These are phyloP conservation scores for Didymella keratinophila DNA, from an alignment of 2,329 filamentous ascomycete genomes.

Conservation along the genomic window DNA sequence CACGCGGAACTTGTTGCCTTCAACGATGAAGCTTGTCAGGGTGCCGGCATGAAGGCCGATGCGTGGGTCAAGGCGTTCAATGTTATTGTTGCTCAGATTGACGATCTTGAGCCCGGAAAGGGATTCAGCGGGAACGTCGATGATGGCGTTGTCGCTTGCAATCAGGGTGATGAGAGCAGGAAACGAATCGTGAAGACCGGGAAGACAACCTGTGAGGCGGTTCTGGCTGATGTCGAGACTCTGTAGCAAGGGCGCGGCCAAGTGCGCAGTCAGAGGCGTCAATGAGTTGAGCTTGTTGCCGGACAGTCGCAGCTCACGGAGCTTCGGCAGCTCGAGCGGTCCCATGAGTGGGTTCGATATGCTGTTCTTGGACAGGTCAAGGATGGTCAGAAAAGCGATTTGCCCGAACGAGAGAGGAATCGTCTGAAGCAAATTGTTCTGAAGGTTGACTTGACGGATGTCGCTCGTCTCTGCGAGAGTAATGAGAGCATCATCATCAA, in stretches of 20 bases:
- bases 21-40: conserved; percentile 75
- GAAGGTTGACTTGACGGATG: conserved; percentile 69
- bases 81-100: conserved; percentile 85
- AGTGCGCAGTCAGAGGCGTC: conserved; percentile 67
- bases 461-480: conserved; percentile 57
- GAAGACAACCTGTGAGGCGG: conserved; percentile 73
- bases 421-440: conserved; percentile 76
- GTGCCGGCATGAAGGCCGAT: conserved; percentile 77
- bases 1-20: conserved; percentile 86
- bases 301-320: conserved; percentile 79
- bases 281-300: conserved; percentile 75
- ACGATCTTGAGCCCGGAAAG: conserved; percentile 78
- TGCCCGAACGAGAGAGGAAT: conserved; percentile 77
- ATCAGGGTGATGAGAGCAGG: conserved; percentile 75
- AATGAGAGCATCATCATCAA: conserved; percentile 49
- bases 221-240: conserved; percentile 86
- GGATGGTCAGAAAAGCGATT: conserved; percentile 71
- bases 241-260: conserved; percentile 77
- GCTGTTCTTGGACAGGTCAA: conserved; percentile 82
- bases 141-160: conserved; percentile 80
- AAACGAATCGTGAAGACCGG: conserved; percentile 71
- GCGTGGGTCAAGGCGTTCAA: conserved; percentile 79
- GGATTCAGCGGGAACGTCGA: conserved; percentile 74
- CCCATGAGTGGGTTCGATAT: conserved; percentile 55
- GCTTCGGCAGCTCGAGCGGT: conserved; percentile 71